Conservation (phyloP, 1,284 basidiomycete species). For the Puccinia novopanici region DNA sequence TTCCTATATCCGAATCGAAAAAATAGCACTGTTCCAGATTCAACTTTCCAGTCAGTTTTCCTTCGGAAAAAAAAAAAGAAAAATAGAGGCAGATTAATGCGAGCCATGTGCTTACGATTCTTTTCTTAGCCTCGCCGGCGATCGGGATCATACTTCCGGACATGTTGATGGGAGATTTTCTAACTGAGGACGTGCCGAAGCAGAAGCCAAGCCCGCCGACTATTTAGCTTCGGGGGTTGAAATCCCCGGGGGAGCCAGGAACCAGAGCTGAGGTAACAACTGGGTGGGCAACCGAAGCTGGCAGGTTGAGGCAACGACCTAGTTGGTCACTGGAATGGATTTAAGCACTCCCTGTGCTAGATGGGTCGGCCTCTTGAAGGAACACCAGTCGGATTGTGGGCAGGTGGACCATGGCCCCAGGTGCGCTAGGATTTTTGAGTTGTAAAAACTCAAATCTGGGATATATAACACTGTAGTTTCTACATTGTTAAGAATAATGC, state of each 20-base stretch:
- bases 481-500: too few relatives aligned
- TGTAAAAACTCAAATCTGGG: too few relatives aligned
- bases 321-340: too few relatives aligned
- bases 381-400: too few relatives aligned
- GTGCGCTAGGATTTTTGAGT: too few relatives aligned
- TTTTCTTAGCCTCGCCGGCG: slow-evolving; percentile 36
- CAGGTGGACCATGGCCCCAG: too few relatives aligned
- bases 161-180: slow-evolving; percentile 9
- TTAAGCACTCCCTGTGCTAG: too few relatives aligned
- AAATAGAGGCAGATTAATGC: not conserved
- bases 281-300: too few relatives aligned
- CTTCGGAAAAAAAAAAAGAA: not conserved
- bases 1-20: slow-evolving; percentile 91
- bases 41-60: not conserved
- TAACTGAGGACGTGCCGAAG: not conserved
- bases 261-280: not conserved
- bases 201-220: not conserved
- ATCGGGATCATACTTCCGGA: slow-evolving; percentile 43
- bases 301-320: too few relatives aligned
- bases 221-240: not conserved
- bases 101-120: slow-evolving; percentile 33
- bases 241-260: not conserved
- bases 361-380: too few relatives aligned
- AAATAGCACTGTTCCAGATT: slow-evolving; percentile 59
- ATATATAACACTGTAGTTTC: too few relatives aligned